These are phyloP conservation scores for Clitoria ternatea DNA, from an alignment of 306 rosid species.

Conservation along the genomic window DNA sequence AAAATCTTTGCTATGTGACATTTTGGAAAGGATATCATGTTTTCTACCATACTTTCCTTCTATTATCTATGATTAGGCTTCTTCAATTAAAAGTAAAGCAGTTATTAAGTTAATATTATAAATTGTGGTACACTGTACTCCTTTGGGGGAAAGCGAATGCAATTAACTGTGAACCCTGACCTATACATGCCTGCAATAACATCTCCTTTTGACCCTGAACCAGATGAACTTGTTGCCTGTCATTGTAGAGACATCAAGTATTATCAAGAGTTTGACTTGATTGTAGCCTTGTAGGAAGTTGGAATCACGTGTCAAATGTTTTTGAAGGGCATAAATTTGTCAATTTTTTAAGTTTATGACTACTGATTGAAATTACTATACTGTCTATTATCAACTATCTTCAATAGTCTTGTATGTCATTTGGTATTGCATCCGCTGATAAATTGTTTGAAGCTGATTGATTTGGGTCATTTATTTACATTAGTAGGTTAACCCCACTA, in stretches of 20 bases:
- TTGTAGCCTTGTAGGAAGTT: slow-evolving; percentile 1
- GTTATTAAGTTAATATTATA: background rate
- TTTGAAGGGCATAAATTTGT: background rate
- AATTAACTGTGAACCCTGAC: background rate
- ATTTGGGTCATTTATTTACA: background rate
- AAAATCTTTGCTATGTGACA: too few species aligned
- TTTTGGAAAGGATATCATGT: too few species aligned
- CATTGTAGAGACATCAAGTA: background rate
- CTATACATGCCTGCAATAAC: background rate
- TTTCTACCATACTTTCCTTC: too few species aligned
- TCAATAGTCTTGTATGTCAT: background rate
- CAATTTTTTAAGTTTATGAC: background rate
- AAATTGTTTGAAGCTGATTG: slow-evolving; percentile 8
- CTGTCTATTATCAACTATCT: background rate
- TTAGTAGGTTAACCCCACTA: background rate
- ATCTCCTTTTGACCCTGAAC: background rate
- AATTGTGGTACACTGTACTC: background rate
- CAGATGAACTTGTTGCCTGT: background rate
- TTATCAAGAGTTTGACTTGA: background rate
- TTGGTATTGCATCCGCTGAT: background rate
- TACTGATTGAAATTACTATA: background rate
- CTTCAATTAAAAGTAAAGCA: background rate
- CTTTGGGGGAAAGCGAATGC: background rate
- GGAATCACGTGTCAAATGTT: background rate
- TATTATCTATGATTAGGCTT: background rate